A percentile compares a stretch with the other conserved stretches of the same genome.
Conservation (phyloP, 352 stramenopile species). For the Globisporangium takayamanum region DNA sequence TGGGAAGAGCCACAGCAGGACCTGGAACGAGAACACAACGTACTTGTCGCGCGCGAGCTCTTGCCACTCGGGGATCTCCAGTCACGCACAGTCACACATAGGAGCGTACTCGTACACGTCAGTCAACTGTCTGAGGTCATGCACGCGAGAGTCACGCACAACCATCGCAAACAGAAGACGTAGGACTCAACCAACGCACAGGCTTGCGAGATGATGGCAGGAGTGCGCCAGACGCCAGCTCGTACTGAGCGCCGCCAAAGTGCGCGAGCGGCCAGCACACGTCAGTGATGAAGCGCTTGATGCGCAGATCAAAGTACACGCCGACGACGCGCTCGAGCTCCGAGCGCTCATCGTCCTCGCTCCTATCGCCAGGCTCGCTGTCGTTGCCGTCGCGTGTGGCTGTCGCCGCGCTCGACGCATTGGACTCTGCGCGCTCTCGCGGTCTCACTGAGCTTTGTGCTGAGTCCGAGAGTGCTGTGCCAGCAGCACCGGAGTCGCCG, state of each 20-base stretch:
- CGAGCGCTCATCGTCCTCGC: not conserved
- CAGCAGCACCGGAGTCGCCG: not conserved
- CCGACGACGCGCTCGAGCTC: conserved; percentile 16
- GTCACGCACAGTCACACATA: not conserved
- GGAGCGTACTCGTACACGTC: not conserved
- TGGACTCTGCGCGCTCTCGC: no score
- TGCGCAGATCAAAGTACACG: conserved; percentile 32
- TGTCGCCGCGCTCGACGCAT: not conserved
- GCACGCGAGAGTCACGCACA: no score
- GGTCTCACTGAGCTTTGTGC: no score
- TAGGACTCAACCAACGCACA: not conserved
- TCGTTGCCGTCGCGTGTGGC: not conserved
- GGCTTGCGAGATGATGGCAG: not conserved
- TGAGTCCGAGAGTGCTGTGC: no score
- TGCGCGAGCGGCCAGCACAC: conserved; percentile 44
- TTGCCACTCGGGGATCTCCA: conserved; percentile 25
- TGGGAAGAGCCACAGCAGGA: conserved; percentile 47
- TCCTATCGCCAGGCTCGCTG: not conserved
- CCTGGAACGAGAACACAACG: conserved; percentile 32
- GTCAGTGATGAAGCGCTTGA: conserved; percentile 34
- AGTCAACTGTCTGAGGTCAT: not conserved
- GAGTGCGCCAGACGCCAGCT: not conserved
- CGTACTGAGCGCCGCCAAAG: conserved; percentile 15
- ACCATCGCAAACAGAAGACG: not conserved
- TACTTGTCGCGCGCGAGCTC: conserved; percentile 44